Evolutionary conservation across 495 filamentous ascomycete species (phyloP).

Genomic region (Astrothelium subdiscretum): DNA sequence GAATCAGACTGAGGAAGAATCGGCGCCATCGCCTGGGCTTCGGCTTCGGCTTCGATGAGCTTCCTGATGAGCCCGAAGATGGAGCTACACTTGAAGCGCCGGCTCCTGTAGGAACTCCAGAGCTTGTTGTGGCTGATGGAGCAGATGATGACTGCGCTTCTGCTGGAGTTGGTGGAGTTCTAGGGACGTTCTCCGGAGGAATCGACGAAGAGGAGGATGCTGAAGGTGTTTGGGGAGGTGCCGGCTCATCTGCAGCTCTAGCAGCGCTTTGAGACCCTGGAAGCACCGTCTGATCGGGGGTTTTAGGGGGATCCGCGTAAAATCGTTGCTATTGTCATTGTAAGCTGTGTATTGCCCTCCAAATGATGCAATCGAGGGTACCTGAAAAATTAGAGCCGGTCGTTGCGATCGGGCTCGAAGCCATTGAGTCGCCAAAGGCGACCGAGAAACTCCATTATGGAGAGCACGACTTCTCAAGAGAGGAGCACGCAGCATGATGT

Average conservation of each 20-base stretch:
- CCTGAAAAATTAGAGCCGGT: neutral
- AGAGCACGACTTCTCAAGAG: constrained; percentile 44
- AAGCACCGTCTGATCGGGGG: constrained; percentile 36
- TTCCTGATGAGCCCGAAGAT: constrained; percentile 5
- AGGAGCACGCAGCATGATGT: constrained; percentile 58
- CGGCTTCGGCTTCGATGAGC: constrained; percentile 27
- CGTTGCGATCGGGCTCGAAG: neutral
- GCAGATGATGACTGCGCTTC: constrained; percentile 21
- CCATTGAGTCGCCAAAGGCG: constrained; percentile 22
- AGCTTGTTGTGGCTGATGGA: constrained; percentile 14
- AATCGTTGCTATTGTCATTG: neutral
- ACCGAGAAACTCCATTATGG: constrained; percentile 13
- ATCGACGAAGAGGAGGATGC: constrained; percentile 39
- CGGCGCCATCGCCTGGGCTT: constrained; percentile 68
- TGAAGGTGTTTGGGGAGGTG: constrained; percentile 38
- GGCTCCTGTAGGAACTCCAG: constrained; percentile 23
- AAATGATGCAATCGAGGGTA: neutral
- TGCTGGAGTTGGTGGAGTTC: constrained; percentile 40
- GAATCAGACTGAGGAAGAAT: constrained; percentile 57
- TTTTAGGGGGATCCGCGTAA: constrained; percentile 24
- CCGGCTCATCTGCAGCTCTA: constrained; percentile 34
- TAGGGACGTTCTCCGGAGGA: constrained; percentile 49
- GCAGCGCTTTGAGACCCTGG: constrained; percentile 46
- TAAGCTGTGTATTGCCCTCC: constrained; percentile 42
- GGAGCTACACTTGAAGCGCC: constrained; percentile 25